These are phyloP conservation scores for Psilocybe mexicana DNA, from an alignment of 1,284 basidiomycete species.

Conservation along the genomic window DNA sequence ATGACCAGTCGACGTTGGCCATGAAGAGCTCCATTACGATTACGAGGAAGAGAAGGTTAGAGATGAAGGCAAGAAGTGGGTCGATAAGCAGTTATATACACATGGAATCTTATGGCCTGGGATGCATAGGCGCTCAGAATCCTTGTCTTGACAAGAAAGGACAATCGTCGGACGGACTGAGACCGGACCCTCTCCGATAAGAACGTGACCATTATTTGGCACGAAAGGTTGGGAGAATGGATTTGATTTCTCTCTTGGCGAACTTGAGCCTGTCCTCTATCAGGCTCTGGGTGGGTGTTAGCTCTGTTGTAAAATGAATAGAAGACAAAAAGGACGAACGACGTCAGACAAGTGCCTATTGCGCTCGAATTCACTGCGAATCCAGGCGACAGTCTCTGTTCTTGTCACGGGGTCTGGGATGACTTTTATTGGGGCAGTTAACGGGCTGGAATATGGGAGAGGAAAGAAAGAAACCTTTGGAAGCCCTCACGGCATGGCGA, in stretches of 20 bases:
- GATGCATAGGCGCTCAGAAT: slow-evolving; percentile 15
- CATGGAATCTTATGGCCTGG: background rate
- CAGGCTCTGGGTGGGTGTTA: slow-evolving; percentile 31
- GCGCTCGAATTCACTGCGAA: slow-evolving; percentile 70
- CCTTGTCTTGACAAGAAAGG: background rate
- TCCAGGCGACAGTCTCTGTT: slow-evolving; percentile 68
- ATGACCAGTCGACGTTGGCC: slow-evolving; percentile 37
- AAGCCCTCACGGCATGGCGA: slow-evolving; percentile 63
- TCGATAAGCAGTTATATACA: slow-evolving; percentile 15
- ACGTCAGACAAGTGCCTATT: slow-evolving; percentile 56
- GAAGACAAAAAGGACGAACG: slow-evolving; percentile 36
- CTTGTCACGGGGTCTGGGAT: slow-evolving; percentile 62
- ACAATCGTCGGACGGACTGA: background rate
- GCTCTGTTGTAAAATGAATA: background rate
- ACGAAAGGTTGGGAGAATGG: slow-evolving; percentile 38
- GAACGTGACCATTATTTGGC: slow-evolving; percentile 6
- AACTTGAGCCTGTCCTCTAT: slow-evolving; percentile 54
- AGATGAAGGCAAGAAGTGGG: slow-evolving; percentile 4
- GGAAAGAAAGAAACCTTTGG: slow-evolving; percentile 49
- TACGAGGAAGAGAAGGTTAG: background rate
- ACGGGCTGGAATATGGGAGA: slow-evolving; percentile 9
- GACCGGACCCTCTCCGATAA: background rate
- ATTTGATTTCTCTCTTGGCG: slow-evolving; percentile 54
- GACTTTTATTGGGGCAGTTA: slow-evolving; percentile 37
- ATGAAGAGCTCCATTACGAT: slow-evolving; percentile 39